These are phyloP conservation scores for Piromyces finnis DNA, from an alignment of 192 early-diverging fungal species.

Conservation along the genomic window DNA sequence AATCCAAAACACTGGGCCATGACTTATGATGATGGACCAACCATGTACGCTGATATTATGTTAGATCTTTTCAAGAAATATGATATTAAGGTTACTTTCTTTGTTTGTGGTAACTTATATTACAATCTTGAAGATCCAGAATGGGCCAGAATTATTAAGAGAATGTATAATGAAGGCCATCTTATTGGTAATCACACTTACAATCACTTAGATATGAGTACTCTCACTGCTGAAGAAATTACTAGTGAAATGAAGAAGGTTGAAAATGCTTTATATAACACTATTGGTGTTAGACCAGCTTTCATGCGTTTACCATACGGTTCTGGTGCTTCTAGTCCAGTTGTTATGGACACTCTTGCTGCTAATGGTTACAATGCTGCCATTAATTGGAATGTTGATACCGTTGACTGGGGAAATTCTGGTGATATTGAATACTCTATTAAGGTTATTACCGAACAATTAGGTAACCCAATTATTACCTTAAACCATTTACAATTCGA, in stretches of 20 bases:
- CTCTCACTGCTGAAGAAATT: background rate
- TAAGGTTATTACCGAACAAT: too few relatives aligned
- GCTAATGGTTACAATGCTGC: too few relatives aligned
- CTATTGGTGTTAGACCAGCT: background rate
- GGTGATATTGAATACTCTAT: too few relatives aligned
- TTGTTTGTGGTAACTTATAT: slow-evolving; percentile 40
- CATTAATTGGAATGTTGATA: too few relatives aligned
- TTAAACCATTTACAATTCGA: too few relatives aligned
- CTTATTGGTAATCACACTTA: background rate
- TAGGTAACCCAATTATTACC: too few relatives aligned
- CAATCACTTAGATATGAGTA: background rate
- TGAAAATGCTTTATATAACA: background rate
- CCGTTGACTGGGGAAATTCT: too few relatives aligned
- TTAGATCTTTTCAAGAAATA: slow-evolving; percentile 8
- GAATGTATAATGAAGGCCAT: background rate
- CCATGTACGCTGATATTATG: slow-evolving; percentile 1
- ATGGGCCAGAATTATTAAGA: background rate
- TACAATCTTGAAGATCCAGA: slow-evolving; percentile 1
- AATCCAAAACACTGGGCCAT: background rate
- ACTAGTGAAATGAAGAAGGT: background rate
- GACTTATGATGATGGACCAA: background rate
- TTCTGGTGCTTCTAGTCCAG: background rate
- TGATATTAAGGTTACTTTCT: slow-evolving; percentile 38
- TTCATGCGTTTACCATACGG: slow-evolving; percentile 35
- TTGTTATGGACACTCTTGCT: too few relatives aligned